A percentile compares a stretch with the other conserved stretches of the same genome.
Evolutionary conservation across 805 yeast genomes (phyloP).

Genomic region (Candida coleopterorum): DNA sequence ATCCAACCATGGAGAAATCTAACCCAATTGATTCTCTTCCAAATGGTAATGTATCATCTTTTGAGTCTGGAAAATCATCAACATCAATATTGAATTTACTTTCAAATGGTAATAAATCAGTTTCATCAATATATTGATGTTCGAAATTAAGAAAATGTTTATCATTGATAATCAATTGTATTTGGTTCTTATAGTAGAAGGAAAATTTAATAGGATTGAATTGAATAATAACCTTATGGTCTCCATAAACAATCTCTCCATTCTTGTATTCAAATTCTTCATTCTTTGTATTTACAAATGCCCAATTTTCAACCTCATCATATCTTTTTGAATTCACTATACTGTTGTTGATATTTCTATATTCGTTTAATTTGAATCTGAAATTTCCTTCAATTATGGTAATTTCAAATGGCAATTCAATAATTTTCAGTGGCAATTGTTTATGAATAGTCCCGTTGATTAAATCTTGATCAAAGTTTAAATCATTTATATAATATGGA

Average conservation of each 20-base stretch:
- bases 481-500: constrained; percentile 21
- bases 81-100: constrained; percentile 59
- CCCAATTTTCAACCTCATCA: constrained; percentile 57
- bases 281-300: constrained; percentile 29
- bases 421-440: not conserved
- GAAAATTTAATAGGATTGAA: constrained; percentile 48
- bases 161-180: constrained; percentile 61
- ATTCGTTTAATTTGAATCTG: constrained; percentile 66
- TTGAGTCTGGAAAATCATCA: constrained; percentile 68
- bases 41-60: constrained; percentile 58
- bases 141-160: constrained; percentile 73
- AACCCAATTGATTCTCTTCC: constrained; percentile 89
- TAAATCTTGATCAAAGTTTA: not conserved
- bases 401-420: constrained; percentile 53
- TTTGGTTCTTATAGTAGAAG: constrained; percentile 40
- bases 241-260: constrained; percentile 2
- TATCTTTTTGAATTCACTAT: constrained; percentile 45
- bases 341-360: constrained; percentile 18
- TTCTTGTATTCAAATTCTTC: not conserved
- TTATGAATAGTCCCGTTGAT: constrained; percentile 6
- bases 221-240: constrained; percentile 38
- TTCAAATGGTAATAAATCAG: constrained; percentile 52
- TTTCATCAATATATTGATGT: constrained; percentile 52
- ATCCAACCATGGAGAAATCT: constrained; percentile 65
- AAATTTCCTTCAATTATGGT: constrained; percentile 53